phyloP scores from a whole-genome alignment of 805 yeast genomes.

The Hanseniaspora clermontiae region DNA sequence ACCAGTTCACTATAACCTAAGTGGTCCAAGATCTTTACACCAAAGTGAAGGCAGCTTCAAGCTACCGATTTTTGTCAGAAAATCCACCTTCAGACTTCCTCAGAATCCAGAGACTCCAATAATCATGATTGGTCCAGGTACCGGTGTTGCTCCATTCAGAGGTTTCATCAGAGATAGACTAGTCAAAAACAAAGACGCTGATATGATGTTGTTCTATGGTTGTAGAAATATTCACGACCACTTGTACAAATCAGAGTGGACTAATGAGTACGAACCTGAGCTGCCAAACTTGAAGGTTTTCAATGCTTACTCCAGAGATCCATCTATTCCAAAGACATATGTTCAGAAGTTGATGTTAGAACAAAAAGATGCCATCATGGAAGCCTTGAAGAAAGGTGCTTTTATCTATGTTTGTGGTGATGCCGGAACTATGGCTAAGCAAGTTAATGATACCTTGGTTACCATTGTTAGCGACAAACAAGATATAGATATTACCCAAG shows the following conservation, averaged over 20 bases:
- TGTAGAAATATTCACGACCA: slow-evolving; percentile 79
- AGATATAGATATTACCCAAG: slow-evolving; percentile 51
- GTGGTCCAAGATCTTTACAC: slow-evolving; percentile 66
- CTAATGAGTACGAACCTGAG: slow-evolving; percentile 44
- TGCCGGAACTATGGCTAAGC: slow-evolving; percentile 90
- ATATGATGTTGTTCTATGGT: slow-evolving; percentile 70
- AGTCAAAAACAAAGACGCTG: slow-evolving; percentile 44
- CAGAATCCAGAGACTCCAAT: slow-evolving; percentile 71
- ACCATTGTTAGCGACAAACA: slow-evolving; percentile 52
- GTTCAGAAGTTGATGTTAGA: slow-evolving; percentile 71
- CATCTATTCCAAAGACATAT: slow-evolving; percentile 48
- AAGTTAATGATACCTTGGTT: slow-evolving; percentile 61
- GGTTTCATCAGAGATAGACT: slow-evolving; percentile 86
- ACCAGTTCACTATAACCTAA: slow-evolving; percentile 50
- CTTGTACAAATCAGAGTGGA: slow-evolving; percentile 83
- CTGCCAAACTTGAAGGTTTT: slow-evolving; percentile 53
- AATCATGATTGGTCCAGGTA: slow-evolving; percentile 94
- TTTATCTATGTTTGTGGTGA: slow-evolving; percentile 94
- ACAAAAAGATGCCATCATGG: slow-evolving; percentile 32
- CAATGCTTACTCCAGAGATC: slow-evolving; percentile 76
- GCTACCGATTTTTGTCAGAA: slow-evolving; percentile 84
- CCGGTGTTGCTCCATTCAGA: slow-evolving; percentile 97
- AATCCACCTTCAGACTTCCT: slow-evolving; percentile 89
- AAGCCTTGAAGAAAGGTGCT: slow-evolving; percentile 57
- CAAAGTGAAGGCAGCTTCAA: slow-evolving; percentile 30